Evolutionary conservation across 768 basidiomycete species (phyloP).

Genomic region (Phallus indusiatus): DNA sequence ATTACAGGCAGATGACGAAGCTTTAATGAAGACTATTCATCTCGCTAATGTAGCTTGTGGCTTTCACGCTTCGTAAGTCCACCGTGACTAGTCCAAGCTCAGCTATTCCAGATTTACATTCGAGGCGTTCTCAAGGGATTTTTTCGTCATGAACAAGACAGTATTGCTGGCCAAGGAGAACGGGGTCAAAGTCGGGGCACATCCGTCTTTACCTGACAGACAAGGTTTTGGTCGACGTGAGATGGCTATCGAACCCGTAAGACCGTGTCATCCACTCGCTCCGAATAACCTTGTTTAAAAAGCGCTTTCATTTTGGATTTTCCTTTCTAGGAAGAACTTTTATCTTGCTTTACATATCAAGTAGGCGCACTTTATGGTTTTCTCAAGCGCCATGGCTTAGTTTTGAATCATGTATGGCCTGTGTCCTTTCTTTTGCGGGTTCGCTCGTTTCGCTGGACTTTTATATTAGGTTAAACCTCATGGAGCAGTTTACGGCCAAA

Average conservation of each 20-base stretch:
- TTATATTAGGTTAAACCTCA: conserved; percentile 58
- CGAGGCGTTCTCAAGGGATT: conserved; percentile 39
- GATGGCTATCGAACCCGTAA: conserved; percentile 50
- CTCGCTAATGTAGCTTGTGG: conserved; percentile 60
- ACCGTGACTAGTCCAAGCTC: too few relatives aligned
- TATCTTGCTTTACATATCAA: conserved; percentile 53
- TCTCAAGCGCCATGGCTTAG: conserved; percentile 39
- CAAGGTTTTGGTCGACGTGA: conserved; percentile 61
- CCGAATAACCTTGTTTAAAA: background rate
- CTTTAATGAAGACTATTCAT: conserved; percentile 47
- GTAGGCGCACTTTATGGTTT: conserved; percentile 56
- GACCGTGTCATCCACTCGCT: conserved; percentile 5
- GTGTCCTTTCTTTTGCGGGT: background rate
- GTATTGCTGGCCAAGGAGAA: conserved; percentile 43
- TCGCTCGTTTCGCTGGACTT: background rate
- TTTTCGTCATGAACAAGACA: conserved; percentile 58
- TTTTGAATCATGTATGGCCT: too few relatives aligned
- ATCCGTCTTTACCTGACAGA: conserved; percentile 53
- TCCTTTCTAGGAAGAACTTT: conserved; percentile 43
- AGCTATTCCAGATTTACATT: too few relatives aligned
- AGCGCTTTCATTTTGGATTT: background rate
- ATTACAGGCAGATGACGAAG: conserved; percentile 39
- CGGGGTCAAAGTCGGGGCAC: conserved; percentile 55
- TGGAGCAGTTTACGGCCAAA: conserved; percentile 54
- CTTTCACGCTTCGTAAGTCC: conserved; percentile 51